phyloP scores from a whole-genome alignment of 306 rosid genomes.

The Coriaria nepalensis region DNA sequence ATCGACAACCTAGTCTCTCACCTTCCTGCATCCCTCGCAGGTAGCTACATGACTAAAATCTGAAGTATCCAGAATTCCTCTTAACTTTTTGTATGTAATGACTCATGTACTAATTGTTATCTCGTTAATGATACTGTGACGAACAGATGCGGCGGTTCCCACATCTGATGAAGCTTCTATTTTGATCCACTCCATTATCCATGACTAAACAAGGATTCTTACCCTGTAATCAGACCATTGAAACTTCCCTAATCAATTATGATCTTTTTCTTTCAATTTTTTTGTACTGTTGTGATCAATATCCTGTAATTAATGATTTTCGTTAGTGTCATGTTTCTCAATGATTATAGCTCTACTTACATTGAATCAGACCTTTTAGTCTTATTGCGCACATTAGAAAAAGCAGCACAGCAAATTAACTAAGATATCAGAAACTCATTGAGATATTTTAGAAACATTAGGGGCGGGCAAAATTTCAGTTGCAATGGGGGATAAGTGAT shows the following conservation, averaged over 20 bases:
- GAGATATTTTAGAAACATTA: too few relatives aligned
- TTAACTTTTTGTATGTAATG: background rate
- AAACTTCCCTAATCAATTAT: too few relatives aligned
- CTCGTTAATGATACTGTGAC: background rate
- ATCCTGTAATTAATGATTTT: too few relatives aligned
- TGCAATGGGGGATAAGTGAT: too few relatives aligned
- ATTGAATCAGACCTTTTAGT: too few relatives aligned
- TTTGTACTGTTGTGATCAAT: background rate
- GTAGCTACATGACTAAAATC: constrained; percentile 4
- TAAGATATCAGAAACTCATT: too few relatives aligned
- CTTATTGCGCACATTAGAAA: too few relatives aligned
- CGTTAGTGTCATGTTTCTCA: too few relatives aligned
- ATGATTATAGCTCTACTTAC: too few relatives aligned
- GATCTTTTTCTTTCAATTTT: background rate
- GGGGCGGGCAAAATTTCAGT: too few relatives aligned
- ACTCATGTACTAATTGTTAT: background rate
- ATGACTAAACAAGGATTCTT: constrained; percentile 12
- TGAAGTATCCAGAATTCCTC: background rate
- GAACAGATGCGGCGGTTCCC: constrained; percentile 31
- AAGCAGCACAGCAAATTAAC: too few relatives aligned
- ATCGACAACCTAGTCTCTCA: constrained; percentile 29
- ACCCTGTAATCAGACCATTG: too few relatives aligned
- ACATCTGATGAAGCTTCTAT: constrained; percentile 36
- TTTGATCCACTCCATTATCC: constrained; percentile 27
- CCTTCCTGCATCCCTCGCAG: constrained; percentile 32